These are phyloP conservation scores for Furcasterigmium furcatum DNA, from an alignment of 2,329 filamentous ascomycete genomes.

Conservation along the genomic window DNA sequence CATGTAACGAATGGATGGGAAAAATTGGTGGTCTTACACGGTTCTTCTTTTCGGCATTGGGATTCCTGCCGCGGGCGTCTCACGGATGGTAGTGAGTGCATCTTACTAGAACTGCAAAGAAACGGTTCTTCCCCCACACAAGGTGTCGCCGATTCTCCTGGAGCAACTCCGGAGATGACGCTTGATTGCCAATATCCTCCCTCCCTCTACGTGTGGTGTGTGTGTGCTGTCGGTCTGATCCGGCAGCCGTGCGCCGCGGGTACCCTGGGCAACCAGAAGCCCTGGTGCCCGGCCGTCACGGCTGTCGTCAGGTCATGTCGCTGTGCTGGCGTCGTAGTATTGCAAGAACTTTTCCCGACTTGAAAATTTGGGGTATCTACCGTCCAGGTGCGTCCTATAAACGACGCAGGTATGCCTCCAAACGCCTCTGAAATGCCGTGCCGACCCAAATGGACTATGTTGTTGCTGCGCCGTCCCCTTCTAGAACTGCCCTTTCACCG, in stretches of 20 bases:
- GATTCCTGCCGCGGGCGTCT: conserved; percentile 50
- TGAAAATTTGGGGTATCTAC: background rate
- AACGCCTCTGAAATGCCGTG: background rate
- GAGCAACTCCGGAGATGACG: conserved; percentile 61
- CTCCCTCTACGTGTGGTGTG: conserved; percentile 9
- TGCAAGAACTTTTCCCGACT: background rate
- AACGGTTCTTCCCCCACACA: conserved; percentile 56
- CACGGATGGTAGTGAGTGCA: conserved; percentile 52
- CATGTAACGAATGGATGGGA: conserved; percentile 3
- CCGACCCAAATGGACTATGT: too few relatives aligned
- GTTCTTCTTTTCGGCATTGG: conserved; percentile 34
- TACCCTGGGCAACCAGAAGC: too few relatives aligned
- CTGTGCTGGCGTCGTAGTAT: too few relatives aligned
- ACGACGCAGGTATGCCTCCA: background rate
- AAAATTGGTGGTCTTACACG: conserved; percentile 18
- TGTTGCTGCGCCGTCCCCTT: too few relatives aligned
- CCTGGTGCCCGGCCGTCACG: too few relatives aligned
- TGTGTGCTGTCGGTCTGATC: conserved; percentile 6
- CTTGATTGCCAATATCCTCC: conserved; percentile 80
- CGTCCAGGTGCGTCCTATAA: background rate
- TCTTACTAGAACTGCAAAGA: conserved; percentile 55
- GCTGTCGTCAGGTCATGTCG: too few relatives aligned
- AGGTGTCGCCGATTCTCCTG: conserved; percentile 88
- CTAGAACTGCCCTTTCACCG: background rate
- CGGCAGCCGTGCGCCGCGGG: background rate